These are phyloP conservation scores for Endocladia muricata DNA, from an alignment of 31 red algal genomes.

Conservation along the genomic window DNA sequence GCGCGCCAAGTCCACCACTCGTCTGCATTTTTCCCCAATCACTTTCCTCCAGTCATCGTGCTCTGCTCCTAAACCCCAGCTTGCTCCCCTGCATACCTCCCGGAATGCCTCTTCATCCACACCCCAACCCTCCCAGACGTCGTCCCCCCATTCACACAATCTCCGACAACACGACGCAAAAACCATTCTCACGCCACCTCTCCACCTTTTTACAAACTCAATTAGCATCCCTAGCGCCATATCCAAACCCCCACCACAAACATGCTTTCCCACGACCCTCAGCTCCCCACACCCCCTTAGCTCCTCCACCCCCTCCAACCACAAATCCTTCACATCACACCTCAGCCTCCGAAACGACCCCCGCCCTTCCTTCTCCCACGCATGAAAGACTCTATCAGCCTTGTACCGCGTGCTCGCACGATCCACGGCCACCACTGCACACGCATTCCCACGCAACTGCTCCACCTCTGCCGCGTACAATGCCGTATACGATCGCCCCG, in stretches of 20 bases:
- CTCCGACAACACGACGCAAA: conserved; percentile 30
- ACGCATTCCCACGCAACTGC: neutral
- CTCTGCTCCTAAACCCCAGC: neutral
- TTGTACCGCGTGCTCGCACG: conserved; percentile 2
- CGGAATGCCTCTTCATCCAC: neutral
- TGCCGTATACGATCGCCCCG: conserved; percentile 39
- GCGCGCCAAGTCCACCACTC: conserved; percentile 12
- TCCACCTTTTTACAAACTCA: neutral
- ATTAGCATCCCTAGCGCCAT: conserved; percentile 1
- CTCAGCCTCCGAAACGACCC: conserved; percentile 3
- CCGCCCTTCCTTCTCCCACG: neutral
- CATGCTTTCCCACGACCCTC: conserved; percentile 43
- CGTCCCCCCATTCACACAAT: neutral
- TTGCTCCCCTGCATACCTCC: neutral
- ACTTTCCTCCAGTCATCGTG: neutral
- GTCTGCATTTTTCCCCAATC: neutral
- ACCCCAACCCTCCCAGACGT: neutral
- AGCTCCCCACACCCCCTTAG: neutral
- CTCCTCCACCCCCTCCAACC: neutral
- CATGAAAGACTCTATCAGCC: conserved; percentile 23
- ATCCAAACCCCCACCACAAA: conserved; percentile 46
- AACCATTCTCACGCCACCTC: neutral
- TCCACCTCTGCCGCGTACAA: conserved; percentile 24
- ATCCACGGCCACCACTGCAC: conserved; percentile 20
- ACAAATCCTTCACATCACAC: conserved; percentile 19